Evolutionary conservation across 805 yeast species (phyloP).

Genomic region (Lipomyces yamadae): DNA sequence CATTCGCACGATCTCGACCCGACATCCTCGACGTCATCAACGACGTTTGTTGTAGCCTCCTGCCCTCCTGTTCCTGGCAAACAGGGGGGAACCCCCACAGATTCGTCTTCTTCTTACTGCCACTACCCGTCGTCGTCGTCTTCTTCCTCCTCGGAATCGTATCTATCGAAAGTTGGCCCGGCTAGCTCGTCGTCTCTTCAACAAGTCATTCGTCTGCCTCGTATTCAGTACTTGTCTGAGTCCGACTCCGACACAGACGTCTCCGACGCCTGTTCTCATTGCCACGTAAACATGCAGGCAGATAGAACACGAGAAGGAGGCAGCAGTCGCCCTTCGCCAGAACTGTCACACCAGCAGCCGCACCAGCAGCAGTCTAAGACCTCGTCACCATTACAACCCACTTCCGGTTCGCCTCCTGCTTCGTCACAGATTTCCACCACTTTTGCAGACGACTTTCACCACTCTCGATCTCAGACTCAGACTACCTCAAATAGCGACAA

Average conservation of each 20-base stretch:
- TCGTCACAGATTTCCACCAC: background rate
- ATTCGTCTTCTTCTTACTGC: slow-evolving; percentile 9
- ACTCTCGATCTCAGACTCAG: slow-evolving; percentile 4
- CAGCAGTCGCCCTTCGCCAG: background rate
- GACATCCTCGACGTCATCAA: background rate
- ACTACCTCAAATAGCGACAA: background rate
- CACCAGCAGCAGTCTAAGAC: background rate
- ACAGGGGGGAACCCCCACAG: slow-evolving; percentile 15
- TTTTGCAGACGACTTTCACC: background rate
- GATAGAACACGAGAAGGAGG: background rate
- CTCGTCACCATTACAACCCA: background rate
- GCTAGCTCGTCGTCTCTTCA: slow-evolving; percentile 8
- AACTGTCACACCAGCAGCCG: background rate
- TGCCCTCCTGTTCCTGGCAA: background rate
- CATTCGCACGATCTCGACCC: slow-evolving; percentile 1
- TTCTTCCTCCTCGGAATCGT: slow-evolving; percentile 9
- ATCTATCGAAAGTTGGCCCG: slow-evolving; percentile 16
- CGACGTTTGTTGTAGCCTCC: background rate
- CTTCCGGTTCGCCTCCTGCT: slow-evolving; percentile 1
- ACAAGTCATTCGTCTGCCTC: slow-evolving; percentile 2
- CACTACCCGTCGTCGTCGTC: background rate
- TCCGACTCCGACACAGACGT: slow-evolving; percentile 10
- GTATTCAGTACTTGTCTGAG: background rate
- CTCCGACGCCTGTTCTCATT: background rate
- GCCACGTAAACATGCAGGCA: background rate